phyloP scores from a whole-genome alignment of 768 basidiomycete genomes.

The Galerina marginata region DNA sequence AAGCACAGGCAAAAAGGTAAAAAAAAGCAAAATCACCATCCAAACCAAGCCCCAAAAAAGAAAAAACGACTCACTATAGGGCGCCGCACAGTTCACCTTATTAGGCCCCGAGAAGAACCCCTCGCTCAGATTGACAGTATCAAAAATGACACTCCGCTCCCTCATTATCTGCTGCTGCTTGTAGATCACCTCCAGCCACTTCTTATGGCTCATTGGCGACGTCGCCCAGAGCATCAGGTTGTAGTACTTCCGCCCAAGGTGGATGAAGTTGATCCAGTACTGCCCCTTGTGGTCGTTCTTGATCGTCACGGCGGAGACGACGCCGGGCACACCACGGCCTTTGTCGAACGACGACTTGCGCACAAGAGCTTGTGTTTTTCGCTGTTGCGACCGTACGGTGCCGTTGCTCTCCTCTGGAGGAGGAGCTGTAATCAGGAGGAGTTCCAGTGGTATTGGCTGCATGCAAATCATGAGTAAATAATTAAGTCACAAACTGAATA shows the following conservation, averaged over 20 bases:
- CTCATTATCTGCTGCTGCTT: slow-evolving; percentile 88
- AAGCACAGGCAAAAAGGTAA: background rate
- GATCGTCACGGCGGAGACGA: slow-evolving; percentile 53
- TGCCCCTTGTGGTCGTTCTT: slow-evolving; percentile 78
- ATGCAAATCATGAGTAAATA: background rate
- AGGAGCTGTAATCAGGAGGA: slow-evolving; percentile 80
- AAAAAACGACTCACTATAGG: slow-evolving; percentile 67
- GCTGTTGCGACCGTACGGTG: slow-evolving; percentile 40
- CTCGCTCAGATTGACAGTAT: slow-evolving; percentile 83
- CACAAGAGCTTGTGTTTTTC: slow-evolving; percentile 50
- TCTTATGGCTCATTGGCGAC: slow-evolving; percentile 82
- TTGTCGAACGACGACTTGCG: slow-evolving; percentile 50
- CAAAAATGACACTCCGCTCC: slow-evolving; percentile 86
- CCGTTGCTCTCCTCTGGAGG: slow-evolving; percentile 62
- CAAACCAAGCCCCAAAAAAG: slow-evolving; percentile 10
- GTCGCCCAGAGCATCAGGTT: slow-evolving; percentile 91
- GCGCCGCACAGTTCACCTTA: slow-evolving; percentile 91
- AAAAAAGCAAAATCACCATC: slow-evolving; percentile 3
- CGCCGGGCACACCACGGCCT: slow-evolving; percentile 41
- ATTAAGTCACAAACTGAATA: background rate
- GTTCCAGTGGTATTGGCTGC: slow-evolving; percentile 95
- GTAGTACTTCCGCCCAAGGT: slow-evolving; percentile 93
- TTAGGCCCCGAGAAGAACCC: slow-evolving; percentile 87
- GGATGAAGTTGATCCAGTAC: slow-evolving; percentile 90
- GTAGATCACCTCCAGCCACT: slow-evolving; percentile 92